These are phyloP conservation scores for Chlamydomonas sphaeroides DNA, from an alignment of 139 green algal genomes.

Conservation along the genomic window DNA sequence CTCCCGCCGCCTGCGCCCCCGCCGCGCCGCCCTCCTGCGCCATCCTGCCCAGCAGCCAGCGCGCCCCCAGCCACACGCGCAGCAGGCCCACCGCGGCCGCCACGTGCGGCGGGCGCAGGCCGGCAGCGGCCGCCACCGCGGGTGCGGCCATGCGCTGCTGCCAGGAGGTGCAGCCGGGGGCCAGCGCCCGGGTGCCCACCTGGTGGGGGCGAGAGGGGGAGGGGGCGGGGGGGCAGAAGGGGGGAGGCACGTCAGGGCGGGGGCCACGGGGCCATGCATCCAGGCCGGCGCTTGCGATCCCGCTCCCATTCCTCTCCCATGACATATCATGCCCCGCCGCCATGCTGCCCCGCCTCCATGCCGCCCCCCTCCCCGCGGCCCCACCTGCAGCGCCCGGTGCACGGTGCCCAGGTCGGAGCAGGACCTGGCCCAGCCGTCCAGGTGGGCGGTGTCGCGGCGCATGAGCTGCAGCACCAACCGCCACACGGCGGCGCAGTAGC, in stretches of 20 bases:
- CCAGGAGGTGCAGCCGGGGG: constrained; percentile 6
- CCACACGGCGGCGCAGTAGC: constrained; percentile 21
- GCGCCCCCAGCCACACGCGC: constrained; percentile 6
- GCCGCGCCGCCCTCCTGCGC: background rate
- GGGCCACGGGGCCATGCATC: too few species aligned
- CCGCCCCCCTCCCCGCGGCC: background rate
- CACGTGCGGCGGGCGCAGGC: background rate
- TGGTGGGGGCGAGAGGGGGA: background rate
- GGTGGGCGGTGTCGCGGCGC: background rate
- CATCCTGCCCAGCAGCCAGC: constrained; percentile 29
- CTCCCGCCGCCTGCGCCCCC: background rate
- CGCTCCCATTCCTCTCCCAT: too few species aligned
- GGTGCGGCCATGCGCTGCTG: background rate
- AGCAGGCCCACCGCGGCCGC: background rate
- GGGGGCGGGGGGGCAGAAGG: background rate
- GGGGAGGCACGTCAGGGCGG: too few species aligned
- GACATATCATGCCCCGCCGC: too few species aligned
- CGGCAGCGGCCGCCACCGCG: background rate
- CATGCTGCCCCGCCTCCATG: too few species aligned
- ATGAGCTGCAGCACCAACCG: constrained; percentile 35
- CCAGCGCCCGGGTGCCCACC: constrained; percentile 25
- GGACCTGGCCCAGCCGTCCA: background rate
- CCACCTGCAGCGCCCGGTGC: constrained; percentile 16
- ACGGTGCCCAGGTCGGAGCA: background rate
- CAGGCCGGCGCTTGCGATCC: too few species aligned